These are phyloP conservation scores for Neopestalotiopsis clavispora DNA, from an alignment of 2,329 filamentous ascomycete genomes.

Conservation along the genomic window DNA sequence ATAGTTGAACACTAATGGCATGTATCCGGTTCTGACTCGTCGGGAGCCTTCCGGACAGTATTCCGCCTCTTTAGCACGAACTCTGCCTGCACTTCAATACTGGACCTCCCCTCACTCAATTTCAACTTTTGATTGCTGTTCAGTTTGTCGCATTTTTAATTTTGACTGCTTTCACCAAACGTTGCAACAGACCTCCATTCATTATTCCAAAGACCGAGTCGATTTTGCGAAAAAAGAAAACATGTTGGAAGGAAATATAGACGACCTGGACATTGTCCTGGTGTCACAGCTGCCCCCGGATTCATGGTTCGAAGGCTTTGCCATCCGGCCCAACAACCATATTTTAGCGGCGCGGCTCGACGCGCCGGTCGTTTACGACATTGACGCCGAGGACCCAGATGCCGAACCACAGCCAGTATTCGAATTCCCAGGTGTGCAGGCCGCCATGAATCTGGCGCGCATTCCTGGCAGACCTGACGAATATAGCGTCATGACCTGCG, in stretches of 20 bases:
- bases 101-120: not conserved
- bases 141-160: not conserved
- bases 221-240: not conserved
- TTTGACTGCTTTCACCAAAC: not conserved
- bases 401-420: conserved; percentile 28
- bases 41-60: not conserved
- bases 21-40: not conserved
- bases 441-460: conserved; percentile 29
- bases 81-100: not conserved
- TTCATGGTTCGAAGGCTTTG: conserved; percentile 35
- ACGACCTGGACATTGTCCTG: conserved; percentile 31
- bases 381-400: conserved; percentile 30
- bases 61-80: not conserved
- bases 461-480: conserved; percentile 30
- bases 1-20: not conserved
- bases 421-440: conserved; percentile 28
- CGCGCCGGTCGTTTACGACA: conserved; percentile 35
- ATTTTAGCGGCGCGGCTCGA: conserved; percentile 35
- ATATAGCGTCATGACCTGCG: conserved; percentile 30
- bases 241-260: conserved; percentile 12
- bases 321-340: conserved; percentile 32
- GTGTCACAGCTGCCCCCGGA: conserved; percentile 36
- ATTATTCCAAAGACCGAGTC: not conserved
- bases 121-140: not conserved
- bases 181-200: not conserved